Evolutionary conservation across 1,139 yeast genomes (phyloP).

Genomic region (Lodderomyces oxycetoniae): DNA sequence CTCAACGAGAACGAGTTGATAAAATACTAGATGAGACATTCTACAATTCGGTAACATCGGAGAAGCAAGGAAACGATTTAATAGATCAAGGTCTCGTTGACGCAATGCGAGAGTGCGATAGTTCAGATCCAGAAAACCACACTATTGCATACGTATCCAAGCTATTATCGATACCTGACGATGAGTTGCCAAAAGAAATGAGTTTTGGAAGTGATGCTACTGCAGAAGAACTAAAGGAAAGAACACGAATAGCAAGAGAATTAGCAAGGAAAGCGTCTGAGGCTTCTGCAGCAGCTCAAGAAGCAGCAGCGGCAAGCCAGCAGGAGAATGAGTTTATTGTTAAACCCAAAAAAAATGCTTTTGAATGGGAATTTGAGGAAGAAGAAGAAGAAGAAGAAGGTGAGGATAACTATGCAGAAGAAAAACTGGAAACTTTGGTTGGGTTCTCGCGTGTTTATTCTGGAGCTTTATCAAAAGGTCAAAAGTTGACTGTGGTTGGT

Average conservation of each 20-base stretch:
- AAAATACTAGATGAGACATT: conserved; percentile 52
- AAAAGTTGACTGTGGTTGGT: conserved; percentile 67
- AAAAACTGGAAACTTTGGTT: conserved; percentile 57
- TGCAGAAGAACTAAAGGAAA: conserved; percentile 60
- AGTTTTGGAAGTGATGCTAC: conserved; percentile 28
- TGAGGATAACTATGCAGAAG: conserved; percentile 43
- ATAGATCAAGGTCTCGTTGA: conserved; percentile 46
- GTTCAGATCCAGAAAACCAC: conserved; percentile 48
- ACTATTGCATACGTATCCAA: conserved; percentile 85
- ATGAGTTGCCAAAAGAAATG: conserved; percentile 65
- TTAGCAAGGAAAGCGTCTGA: conserved; percentile 67
- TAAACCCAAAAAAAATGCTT: conserved; percentile 29
- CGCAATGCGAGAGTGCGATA: conserved; percentile 61
- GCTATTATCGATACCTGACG: conserved; percentile 76
- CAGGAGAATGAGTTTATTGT: conserved; percentile 29
- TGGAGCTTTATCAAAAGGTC: conserved; percentile 75
- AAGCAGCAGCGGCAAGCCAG: conserved; percentile 12
- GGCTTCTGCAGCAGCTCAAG: conserved; percentile 36
- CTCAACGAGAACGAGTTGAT: conserved; percentile 71
- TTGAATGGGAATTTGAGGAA: conserved; percentile 46
- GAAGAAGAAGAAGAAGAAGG: conserved; percentile 36
- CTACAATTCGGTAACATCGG: conserved; percentile 42
- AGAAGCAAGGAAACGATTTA: conserved; percentile 17
- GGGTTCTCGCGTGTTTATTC: conserved; percentile 89
- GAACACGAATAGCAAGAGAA: conserved; percentile 66